Evolutionary conservation across 805 yeast genomes (phyloP).

Genomic region (Dipodascopsis uninucleata): DNA sequence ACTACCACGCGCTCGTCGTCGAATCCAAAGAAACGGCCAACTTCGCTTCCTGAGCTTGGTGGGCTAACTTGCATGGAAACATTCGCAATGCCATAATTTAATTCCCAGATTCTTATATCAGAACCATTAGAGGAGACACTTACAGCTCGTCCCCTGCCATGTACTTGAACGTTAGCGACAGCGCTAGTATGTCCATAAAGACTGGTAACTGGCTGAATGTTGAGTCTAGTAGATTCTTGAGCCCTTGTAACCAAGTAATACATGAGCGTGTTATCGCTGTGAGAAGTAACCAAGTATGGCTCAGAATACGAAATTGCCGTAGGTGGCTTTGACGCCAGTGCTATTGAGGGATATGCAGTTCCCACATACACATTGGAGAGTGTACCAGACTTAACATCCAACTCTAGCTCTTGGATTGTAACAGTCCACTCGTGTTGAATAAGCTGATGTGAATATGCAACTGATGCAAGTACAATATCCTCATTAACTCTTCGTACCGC

Average conservation of each 20-base stretch:
- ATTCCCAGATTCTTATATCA: conserved; percentile 22
- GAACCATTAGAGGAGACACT: conserved; percentile 14
- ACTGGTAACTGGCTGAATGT: conserved; percentile 5
- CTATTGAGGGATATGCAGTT: conserved; percentile 15
- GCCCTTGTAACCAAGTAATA: conserved; percentile 15
- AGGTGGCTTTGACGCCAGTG: conserved; percentile 1
- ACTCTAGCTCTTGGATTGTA: conserved; percentile 18
- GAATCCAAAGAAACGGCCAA: conserved; percentile 15
- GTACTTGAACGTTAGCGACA: conserved; percentile 14
- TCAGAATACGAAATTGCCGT: conserved; percentile 22
- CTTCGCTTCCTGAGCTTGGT: background rate
- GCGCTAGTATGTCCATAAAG: conserved; percentile 24
- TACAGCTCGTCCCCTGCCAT: conserved; percentile 21
- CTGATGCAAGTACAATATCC: conserved; percentile 7
- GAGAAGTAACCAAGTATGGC: conserved; percentile 20
- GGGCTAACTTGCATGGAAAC: no score
- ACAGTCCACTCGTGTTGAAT: conserved; percentile 14
- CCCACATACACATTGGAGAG: conserved; percentile 14
- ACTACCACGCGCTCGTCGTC: conserved; percentile 26
- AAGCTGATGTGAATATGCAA: conserved; percentile 15
- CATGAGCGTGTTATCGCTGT: conserved; percentile 18
- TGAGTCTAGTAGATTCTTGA: conserved; percentile 11
- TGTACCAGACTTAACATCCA: conserved; percentile 9
- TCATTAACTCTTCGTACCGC: conserved; percentile 8
- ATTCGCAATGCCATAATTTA: no score